phyloP scores from a whole-genome alignment of 176 grass and related monocot genomes.

The Chloris gayana region DNA sequence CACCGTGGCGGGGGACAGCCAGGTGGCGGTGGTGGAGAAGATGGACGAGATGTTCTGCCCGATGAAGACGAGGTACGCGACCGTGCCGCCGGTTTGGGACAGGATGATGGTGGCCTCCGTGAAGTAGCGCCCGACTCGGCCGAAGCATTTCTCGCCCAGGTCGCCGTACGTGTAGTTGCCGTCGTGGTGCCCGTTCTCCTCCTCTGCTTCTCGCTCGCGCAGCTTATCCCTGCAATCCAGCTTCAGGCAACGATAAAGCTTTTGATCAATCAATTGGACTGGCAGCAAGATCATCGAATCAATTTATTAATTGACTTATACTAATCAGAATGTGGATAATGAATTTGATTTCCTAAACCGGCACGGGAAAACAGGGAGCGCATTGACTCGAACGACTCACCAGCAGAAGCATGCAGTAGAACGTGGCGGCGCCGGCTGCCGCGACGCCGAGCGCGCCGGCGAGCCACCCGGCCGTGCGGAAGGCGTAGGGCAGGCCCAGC shows the following conservation, averaged over 20 bases:
- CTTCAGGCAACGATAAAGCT: conserved; percentile 17
- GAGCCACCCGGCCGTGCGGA: conserved; percentile 70
- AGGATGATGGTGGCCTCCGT: conserved; percentile 82
- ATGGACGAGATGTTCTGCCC: conserved; percentile 83
- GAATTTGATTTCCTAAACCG: background rate
- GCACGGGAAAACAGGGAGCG: background rate
- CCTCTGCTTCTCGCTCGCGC: conserved; percentile 47
- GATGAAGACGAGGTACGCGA: conserved; percentile 93
- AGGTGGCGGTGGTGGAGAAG: conserved; percentile 36
- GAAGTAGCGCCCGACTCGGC: conserved; percentile 46
- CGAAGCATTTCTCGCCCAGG: conserved; percentile 68
- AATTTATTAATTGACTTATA: background rate
- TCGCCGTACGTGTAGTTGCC: conserved; percentile 67
- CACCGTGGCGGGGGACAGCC: conserved; percentile 42
- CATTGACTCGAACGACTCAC: conserved; percentile 39
- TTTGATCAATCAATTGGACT: background rate
- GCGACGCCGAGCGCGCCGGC: conserved; percentile 62
- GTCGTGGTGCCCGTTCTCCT: background rate
- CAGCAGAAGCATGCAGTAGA: conserved; percentile 95
- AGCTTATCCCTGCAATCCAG: conserved; percentile 76
- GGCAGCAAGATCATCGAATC: background rate
- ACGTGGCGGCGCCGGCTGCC: conserved; percentile 48
- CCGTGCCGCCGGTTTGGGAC: conserved; percentile 66
- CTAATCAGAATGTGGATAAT: background rate
- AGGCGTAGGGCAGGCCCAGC: conserved; percentile 83